Base-by-base conservation (phyloP, 2,329 filamentous ascomycete species). In the Stagonosporopsis vannaccii region DNA sequence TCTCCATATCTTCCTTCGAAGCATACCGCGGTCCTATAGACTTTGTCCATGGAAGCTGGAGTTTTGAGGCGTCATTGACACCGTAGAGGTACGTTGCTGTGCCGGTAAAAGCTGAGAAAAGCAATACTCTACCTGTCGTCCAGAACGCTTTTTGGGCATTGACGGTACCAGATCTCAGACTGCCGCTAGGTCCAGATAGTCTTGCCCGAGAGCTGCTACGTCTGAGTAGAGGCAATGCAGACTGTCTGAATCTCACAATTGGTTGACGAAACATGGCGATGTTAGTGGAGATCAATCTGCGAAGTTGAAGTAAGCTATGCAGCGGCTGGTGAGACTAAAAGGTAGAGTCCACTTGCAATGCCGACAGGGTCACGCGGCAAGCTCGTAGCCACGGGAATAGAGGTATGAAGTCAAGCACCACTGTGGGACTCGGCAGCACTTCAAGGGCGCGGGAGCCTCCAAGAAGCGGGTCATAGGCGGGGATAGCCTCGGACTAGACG, bases 71-170 rank as follows among this genome's bases (percentile, higher is more conserved):
- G n/a, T 75, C 73, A 60, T 78, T 78, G 49, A 76, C 73, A 20
- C 83, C 82, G 51, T 79, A 78, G 13, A 78, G 70, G 61, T 85
- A 86, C 3, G 83, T 80, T n/a, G 82, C 66, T 11, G 80, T 78
- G 25, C 80, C 81, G 17, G 82, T 81, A 44, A 83, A 78, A 25
- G 79, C 77, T 43, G 81, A 78, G 42, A 82, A 71, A 15, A 84
- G 69, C 2, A 84, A 57, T 4, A 80, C 81, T 39, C 79, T 76
- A 17, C 77, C 72, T 2, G 80, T 80, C 2, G 77, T 81, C 82
- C 79, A 81, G 56, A 81, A 81, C 1, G 72, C 64, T 33, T 63
- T 70, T 33, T 65, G 69, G 15, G 60, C 44, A 36, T 52, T 46
- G 32, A 49, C 60, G n/a, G 65, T 52, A 22, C 51, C 60, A 20